Base-by-base conservation (phyloP, 2,329 filamentous ascomycete species). In the Talaromyces albobiverticillius region DNA sequence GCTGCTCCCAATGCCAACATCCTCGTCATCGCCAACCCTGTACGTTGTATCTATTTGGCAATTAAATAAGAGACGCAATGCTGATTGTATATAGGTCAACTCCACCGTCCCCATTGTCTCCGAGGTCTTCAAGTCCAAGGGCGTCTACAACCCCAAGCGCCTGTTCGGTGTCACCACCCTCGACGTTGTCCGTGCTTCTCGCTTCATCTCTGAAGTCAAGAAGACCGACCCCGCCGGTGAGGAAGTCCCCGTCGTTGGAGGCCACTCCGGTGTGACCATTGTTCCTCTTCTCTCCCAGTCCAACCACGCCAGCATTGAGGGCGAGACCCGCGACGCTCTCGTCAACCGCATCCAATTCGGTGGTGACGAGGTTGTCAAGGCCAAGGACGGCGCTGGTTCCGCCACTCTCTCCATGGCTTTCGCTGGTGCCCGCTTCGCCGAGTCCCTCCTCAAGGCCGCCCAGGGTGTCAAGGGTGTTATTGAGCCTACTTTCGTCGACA, bases 91-190 rank as follows among this genome's bases (percentile, higher is more conserved):
- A 26, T 52, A 84, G 81, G 83, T 99, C 81, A 99, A 99, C 90
- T 96, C 91, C 67, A 99, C 94, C 71, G 94, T 99, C 70, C 94
- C 94, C 74, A 99, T 99, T 79, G 87, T 87, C 73, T 87, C 90
- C 73, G 94, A 97, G 85, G 86, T 97, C 74, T 95, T 92, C 89
- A 97, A 97, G 88, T 79, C 84, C 75, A 83, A 80, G 67, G 91
- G 91, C 65, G 93, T 97, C 81, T 99, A 96, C 87, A 93, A 99
- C 86, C 92, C 94, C 77, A 95, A 95, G 87, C 90, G 89, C 71
- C 90, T 99, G 67, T 99, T 99, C 80, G 94, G 94, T 82, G 94
- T 99, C 73, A 99, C 94, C 79, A 97, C 94, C 71, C 91, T 99
- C 70, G 94, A 99, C 70, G 92, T 97, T 62, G 94, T 99, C 77